A percentile compares a stretch with the other conserved stretches of the same genome.
Conservation (phyloP, 2,329 filamentous ascomycete genomes). For the Tolypocladium tundrense region DNA sequence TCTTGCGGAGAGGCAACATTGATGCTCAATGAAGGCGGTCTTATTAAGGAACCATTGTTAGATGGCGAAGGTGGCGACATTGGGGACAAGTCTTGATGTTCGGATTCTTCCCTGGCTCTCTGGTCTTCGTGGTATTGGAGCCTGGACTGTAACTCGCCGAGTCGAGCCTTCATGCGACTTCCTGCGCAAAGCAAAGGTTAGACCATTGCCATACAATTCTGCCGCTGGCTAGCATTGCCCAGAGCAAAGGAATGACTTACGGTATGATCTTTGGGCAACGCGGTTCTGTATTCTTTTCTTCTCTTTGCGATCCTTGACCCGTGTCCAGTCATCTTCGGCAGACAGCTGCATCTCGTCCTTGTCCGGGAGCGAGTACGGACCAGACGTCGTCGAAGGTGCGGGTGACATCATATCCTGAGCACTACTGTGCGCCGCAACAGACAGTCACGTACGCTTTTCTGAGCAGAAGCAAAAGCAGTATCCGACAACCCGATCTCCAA, state of each 20-base stretch:
- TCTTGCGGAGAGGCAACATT: neutral
- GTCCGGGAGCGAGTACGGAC: neutral
- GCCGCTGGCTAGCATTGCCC: neutral
- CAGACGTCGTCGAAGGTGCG: neutral
- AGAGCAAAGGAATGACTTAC: neutral
- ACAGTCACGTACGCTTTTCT: neutral
- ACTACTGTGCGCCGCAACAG: neutral
- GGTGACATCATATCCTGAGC: neutral
- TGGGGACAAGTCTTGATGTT: neutral
- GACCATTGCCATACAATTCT: neutral
- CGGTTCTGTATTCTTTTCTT: conserved; percentile 8
- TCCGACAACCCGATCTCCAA: neutral
- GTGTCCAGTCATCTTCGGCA: conserved; percentile 7
- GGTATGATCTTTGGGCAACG: conserved; percentile 6
- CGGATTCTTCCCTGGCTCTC: neutral
- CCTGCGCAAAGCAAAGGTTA: neutral
- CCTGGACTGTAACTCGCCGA: neutral
- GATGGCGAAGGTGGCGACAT: neutral
- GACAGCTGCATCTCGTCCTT: neutral
- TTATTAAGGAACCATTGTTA: neutral
- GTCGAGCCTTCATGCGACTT: neutral
- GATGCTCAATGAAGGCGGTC: neutral
- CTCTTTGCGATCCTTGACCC: conserved; percentile 6
- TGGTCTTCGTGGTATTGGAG: neutral
- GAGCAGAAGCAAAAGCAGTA: neutral